Evolutionary conservation across 148 eudicot genomes (phyloP).

Genomic region (Diospyros lotus): DNA sequence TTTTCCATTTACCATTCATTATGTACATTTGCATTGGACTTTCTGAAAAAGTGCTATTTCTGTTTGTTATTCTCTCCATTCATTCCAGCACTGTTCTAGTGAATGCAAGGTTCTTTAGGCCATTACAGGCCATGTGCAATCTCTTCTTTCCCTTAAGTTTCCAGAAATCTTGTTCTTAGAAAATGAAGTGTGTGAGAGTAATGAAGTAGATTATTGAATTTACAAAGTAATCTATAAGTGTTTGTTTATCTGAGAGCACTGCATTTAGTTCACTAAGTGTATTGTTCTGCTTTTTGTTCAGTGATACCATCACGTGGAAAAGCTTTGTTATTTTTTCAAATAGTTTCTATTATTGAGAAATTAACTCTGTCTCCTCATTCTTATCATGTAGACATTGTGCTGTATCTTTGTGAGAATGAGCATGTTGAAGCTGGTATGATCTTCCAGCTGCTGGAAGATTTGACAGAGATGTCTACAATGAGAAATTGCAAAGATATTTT

Average conservation of each 20-base stretch:
- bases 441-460: slow-evolving; percentile 93
- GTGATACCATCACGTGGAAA: background rate
- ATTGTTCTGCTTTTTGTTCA: background rate
- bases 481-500: slow-evolving; percentile 91
- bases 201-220: background rate
- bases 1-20: background rate
- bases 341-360: background rate
- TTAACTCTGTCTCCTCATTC: slow-evolving; percentile 3
- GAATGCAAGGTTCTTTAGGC: background rate
- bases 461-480: slow-evolving; percentile 99
- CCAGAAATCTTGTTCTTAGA: background rate
- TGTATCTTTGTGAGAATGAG: slow-evolving; percentile 97
- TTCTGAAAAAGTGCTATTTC: background rate
- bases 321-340: background rate
- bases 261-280: background rate
- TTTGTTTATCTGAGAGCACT: background rate
- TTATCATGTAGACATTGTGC: slow-evolving; percentile 62
- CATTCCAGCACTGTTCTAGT: background rate
- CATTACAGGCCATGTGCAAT: background rate
- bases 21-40: background rate
- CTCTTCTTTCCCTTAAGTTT: background rate
- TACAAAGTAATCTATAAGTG: background rate
- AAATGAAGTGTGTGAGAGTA: background rate
- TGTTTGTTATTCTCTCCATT: background rate
- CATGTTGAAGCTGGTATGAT: slow-evolving; percentile 99